phyloP scores from a whole-genome alignment of 208 protist species.

The Leishmania gerbilli region DNA sequence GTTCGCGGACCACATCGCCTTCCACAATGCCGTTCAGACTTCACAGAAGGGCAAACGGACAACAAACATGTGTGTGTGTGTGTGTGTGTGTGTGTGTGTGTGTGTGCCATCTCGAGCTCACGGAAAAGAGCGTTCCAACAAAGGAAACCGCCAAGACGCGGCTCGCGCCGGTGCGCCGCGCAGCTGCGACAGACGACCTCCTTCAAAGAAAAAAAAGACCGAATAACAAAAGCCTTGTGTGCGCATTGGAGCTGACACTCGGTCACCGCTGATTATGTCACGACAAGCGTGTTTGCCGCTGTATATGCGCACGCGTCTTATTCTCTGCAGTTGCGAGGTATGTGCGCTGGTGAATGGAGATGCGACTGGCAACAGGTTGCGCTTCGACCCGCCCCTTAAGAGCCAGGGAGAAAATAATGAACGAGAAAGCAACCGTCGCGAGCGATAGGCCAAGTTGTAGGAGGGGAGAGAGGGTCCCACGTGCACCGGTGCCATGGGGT shows the following conservation, averaged over 20 bases:
- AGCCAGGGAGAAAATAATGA: neutral
- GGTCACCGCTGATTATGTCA: neutral
- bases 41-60: neutral
- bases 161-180: neutral
- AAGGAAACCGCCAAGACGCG: neutral
- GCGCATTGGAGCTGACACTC: neutral
- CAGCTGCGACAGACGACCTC: neutral
- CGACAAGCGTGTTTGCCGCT: neutral
- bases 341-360: neutral
- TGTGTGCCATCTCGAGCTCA: neutral
- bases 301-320: neutral
- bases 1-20: conserved; percentile 21
- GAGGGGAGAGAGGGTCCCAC: neutral
- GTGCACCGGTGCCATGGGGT: neutral
- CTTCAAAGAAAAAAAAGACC: neutral
- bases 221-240: neutral
- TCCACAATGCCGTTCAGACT: too few relatives aligned
- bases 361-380: neutral
- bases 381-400: neutral
- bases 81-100: too few relatives aligned
- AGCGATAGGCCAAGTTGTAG: neutral
- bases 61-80: neutral
- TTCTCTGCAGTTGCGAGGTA: neutral
- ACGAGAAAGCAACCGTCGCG: neutral
- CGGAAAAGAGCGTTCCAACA: neutral